Evolutionary conservation across 768 basidiomycete species (phyloP), one percentile per base, ranked within the genome.

Genomic region (Russula foetens): DNA sequence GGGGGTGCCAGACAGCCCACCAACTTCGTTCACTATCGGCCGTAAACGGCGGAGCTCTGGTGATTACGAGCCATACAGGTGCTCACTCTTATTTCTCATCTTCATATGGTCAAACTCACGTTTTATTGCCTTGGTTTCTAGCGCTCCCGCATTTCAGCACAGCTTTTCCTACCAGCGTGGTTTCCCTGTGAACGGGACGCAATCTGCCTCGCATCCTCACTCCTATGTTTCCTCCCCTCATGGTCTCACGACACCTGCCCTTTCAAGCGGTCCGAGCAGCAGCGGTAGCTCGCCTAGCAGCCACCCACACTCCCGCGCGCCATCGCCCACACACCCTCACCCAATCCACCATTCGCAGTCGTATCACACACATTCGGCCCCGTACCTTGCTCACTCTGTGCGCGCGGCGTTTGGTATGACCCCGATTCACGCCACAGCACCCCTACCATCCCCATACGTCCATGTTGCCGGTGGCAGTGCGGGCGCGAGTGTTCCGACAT

Each of bases 331-430:
- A 52, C 75, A 50, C 63, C 71, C 56, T 68, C 71, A 68, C 54
- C 71, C 68, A 8, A 43, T 23, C 8, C 53, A 54, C 41, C 43
- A 66, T 51, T 66, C 72, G 31, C 44, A 59, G 38, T 39, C 59
- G 45, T 57, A 66, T 47, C 64, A 50, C 8, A 28, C 33, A 8
- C 65, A 63, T 45, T 41, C 65, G 38, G 62, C 59, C 50, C 57
- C 58, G 8, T 56, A 89, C 68, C 81, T 95, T 39, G 90, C 89
- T 4, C 88, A 91, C 68, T 90, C 87, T 0, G 87, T 96, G 24
- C 84, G 90, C 41, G 78, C 86, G 33, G 93, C 92, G 50, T 97
- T 97, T 65, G 91, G 89, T 4, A 95, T 94, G 90, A 93, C 92
- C 7, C 91, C 90, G 0, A 91, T 92, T 41, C 80, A 80, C 60